phyloP scores from a whole-genome alignment of 768 basidiomycete species.

The Psilocybe cubensis region DNA sequence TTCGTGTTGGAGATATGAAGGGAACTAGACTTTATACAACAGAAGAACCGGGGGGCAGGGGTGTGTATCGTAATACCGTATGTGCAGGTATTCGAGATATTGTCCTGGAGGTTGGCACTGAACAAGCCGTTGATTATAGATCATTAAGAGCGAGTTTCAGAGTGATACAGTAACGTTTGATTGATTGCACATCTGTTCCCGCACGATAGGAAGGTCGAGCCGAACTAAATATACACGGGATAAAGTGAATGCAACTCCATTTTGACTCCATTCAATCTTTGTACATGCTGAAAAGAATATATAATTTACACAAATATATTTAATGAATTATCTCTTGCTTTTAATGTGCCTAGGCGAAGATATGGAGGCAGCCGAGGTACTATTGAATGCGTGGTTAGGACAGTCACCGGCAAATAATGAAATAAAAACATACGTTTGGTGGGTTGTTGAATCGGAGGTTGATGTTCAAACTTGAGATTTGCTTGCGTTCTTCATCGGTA shows the following conservation, averaged over 20 bases:
- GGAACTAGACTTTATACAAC: no score
- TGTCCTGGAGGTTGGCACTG: no score
- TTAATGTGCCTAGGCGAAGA: constrained; percentile 23
- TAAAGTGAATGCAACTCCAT: no score
- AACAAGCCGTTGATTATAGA: no score
- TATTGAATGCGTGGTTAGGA: constrained; percentile 3
- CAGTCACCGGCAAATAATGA: background rate
- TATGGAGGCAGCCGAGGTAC: constrained; percentile 30
- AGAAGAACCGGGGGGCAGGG: no score
- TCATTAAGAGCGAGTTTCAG: no score
- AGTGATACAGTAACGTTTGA: no score
- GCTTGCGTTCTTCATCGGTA: constrained; percentile 56
- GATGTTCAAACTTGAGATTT: constrained; percentile 61
- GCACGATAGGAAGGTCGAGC: no score
- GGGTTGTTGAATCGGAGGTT: constrained; percentile 35
- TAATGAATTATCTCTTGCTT: background rate
- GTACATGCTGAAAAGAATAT: background rate
- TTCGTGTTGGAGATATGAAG: no score
- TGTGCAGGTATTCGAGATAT: no score
- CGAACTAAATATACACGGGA: background rate
- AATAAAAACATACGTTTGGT: constrained; percentile 24
- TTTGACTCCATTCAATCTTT: background rate
- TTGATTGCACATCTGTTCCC: no score
- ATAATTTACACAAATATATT: background rate
- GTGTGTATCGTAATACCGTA: no score